These are phyloP conservation scores for Nicotiana sylvestris DNA, from an alignment of 257 asterid species.

Conservation along the genomic window DNA sequence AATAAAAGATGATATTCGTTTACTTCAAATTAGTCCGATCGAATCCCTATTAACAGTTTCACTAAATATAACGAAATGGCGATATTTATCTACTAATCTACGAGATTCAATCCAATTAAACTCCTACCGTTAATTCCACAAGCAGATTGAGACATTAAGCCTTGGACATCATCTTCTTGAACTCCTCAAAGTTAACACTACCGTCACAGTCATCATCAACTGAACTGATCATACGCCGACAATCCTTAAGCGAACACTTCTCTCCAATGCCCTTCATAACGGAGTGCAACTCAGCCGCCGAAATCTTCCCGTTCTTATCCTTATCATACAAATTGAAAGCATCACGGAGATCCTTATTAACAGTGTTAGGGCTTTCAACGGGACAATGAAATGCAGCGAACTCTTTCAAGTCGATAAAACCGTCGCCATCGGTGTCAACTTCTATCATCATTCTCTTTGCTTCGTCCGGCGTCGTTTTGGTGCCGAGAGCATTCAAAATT, in stretches of 20 bases:
- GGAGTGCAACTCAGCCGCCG: conserved; percentile 59
- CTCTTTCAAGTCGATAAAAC: conserved; percentile 70
- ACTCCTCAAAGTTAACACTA: conserved; percentile 78
- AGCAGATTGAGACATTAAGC: neutral
- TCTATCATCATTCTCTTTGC: conserved; percentile 60
- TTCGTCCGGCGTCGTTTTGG: conserved; percentile 50
- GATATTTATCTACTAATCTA: neutral
- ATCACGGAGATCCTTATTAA: conserved; percentile 59
- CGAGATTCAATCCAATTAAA: neutral
- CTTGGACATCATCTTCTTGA: conserved; percentile 76
- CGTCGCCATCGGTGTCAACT: conserved; percentile 81
- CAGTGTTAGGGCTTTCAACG: conserved; percentile 22
- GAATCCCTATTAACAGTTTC: neutral
- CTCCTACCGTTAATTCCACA: conserved; percentile 1
- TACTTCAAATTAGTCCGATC: neutral
- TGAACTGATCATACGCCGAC: conserved; percentile 64
- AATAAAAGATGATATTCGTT: no score
- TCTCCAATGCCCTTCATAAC: conserved; percentile 65
- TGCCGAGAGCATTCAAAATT: conserved; percentile 44
- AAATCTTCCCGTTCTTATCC: conserved; percentile 82
- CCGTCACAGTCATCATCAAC: conserved; percentile 90
- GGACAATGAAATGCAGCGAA: conserved; percentile 57
- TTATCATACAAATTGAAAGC: conserved; percentile 74
- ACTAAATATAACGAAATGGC: neutral
- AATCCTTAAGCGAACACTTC: conserved; percentile 67